These are phyloP conservation scores for Mixia osmundae DNA, from an alignment of 1,284 basidiomycete genomes.

Conservation along the genomic window DNA sequence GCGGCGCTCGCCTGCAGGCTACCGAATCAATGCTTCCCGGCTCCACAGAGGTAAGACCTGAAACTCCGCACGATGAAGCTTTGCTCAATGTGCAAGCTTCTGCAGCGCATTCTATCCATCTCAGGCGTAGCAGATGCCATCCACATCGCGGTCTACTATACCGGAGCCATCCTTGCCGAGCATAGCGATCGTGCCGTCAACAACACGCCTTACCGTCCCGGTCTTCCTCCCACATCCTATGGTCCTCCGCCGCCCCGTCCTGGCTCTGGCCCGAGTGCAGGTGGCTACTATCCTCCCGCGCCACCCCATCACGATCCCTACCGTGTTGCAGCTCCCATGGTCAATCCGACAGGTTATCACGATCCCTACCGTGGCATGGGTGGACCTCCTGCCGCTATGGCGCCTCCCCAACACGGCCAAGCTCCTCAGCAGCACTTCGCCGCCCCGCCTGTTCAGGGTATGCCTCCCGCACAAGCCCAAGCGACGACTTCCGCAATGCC, in stretches of 20 bases:
- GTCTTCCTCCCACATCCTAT: too few relatives aligned
- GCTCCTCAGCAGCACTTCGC: too few relatives aligned
- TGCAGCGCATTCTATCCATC: constrained; percentile 76
- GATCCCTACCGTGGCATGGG: background rate
- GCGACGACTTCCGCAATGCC: too few relatives aligned
- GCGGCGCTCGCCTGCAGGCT: constrained; percentile 83
- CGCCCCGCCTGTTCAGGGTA: constrained; percentile 3
- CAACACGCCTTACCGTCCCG: constrained; percentile 23
- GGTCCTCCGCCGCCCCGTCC: background rate
- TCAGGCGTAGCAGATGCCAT: constrained; percentile 99
- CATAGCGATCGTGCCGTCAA: constrained; percentile 20
- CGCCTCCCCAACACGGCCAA: too few relatives aligned
- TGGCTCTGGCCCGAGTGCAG: too few relatives aligned
- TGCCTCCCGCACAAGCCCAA: constrained; percentile 8
- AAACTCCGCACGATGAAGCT: background rate
- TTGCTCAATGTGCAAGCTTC: background rate
- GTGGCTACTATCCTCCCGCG: constrained; percentile 1
- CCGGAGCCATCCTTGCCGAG: constrained; percentile 25
- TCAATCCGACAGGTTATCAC: background rate
- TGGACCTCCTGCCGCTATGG: background rate
- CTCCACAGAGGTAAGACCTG: constrained; percentile 51
- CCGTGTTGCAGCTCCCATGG: too few relatives aligned
- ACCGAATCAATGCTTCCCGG: constrained; percentile 95
- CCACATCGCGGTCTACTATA: constrained; percentile 95
- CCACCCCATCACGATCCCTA: constrained; percentile 1